phyloP scores from a whole-genome alignment of 352 stramenopile genomes.

The Pythium phragmitis region DNA sequence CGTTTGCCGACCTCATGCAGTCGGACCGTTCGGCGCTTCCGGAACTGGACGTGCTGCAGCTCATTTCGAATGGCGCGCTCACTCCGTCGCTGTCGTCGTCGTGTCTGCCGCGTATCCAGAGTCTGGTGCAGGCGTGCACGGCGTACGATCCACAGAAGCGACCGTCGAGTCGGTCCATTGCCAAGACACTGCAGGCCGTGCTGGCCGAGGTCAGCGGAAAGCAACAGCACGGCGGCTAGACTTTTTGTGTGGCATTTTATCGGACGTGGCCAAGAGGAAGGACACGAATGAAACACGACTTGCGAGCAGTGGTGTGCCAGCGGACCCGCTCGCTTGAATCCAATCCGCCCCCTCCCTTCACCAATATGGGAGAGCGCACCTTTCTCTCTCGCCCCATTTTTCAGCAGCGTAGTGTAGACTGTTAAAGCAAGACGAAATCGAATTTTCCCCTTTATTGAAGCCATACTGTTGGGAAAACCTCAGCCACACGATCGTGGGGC shows the following conservation, averaged over 20 bases:
- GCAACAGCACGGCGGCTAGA: neutral
- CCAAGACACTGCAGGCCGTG: conserved; percentile 17
- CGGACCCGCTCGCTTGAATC: too few species aligned
- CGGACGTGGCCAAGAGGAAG: neutral
- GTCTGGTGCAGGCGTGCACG: conserved; percentile 40
- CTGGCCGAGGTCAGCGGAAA: conserved; percentile 14
- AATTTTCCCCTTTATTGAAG: neutral
- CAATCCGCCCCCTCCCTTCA: too few species aligned
- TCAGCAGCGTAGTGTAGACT: conserved; percentile 14
- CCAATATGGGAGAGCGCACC: too few species aligned
- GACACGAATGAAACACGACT: neutral
- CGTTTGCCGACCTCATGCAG: conserved; percentile 70
- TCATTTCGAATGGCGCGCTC: conserved; percentile 63
- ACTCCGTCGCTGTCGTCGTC: conserved; percentile 48
- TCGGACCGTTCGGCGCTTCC: conserved; percentile 50
- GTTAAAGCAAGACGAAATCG: conserved; percentile 3
- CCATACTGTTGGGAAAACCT: too few species aligned
- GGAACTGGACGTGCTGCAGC: conserved; percentile 60
- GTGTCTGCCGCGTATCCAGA: conserved; percentile 49
- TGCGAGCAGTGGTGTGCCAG: too few species aligned
- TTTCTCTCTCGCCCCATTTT: neutral
- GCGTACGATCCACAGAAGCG: conserved; percentile 35
- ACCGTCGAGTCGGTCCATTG: conserved; percentile 27
- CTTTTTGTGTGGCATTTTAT: conserved; percentile 6
- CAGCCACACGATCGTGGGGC: too few species aligned